Conservation (phyloP, 768 basidiomycete genomes). For the Trametes meyenii region DNA sequence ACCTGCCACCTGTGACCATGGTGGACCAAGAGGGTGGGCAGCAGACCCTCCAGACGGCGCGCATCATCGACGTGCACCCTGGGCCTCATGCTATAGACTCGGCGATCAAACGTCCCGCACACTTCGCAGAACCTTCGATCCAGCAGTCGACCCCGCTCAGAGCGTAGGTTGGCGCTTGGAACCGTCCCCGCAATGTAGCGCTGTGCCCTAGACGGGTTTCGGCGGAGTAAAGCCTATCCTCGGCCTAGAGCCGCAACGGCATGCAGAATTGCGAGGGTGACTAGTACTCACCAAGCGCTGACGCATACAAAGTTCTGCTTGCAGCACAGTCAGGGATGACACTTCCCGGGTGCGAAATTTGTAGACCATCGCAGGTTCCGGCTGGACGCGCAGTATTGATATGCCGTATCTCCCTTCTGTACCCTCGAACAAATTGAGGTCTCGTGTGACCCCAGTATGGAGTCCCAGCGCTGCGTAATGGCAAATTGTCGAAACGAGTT, state of each 20-base stretch:
- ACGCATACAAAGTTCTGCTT: neutral
- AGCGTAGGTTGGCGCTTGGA: neutral
- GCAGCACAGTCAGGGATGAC: neutral
- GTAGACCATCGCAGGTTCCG: neutral
- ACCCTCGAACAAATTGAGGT: neutral
- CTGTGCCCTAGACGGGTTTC: neutral
- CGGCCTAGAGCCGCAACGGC: neutral
- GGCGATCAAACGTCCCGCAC: conserved; percentile 23
- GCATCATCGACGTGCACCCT: conserved; percentile 6
- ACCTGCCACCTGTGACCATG: conserved; percentile 8
- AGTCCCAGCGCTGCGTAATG: neutral
- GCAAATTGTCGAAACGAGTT: neutral
- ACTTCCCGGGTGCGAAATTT: neutral
- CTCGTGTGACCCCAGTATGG: neutral
- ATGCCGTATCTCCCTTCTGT: neutral
- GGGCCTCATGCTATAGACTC: conserved; percentile 16
- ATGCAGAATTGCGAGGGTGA: neutral
- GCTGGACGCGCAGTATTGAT: neutral
- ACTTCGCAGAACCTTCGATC: conserved; percentile 9
- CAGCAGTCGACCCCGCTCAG: neutral
- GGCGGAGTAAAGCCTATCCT: conserved; percentile 13
- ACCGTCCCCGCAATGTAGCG: neutral
- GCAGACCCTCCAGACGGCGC: neutral
- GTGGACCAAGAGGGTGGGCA: conserved; percentile 5
- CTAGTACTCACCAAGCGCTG: neutral